Evolutionary conservation across 2,329 filamentous ascomycete genomes (phyloP), one percentile per base, ranked within the genome.

Genomic region (Xylariaceae sp.): DNA sequence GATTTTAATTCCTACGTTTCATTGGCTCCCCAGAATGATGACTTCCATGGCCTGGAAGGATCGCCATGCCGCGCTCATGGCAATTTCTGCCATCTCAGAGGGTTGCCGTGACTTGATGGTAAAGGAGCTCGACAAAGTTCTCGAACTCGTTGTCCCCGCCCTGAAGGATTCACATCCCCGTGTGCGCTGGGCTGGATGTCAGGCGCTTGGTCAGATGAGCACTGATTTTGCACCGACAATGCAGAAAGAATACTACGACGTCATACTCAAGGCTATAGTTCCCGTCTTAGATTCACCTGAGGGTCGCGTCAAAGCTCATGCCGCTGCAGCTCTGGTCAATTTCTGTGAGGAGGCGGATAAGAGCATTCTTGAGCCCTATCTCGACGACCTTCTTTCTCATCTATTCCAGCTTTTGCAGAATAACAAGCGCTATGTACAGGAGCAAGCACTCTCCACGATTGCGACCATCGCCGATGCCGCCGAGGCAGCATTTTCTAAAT

Each of bases 331-430:
- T 5, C 80, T 99, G 12, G 94, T 99, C 67, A 99, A 99, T 75
- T 99, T 99, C 72, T 99, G 94, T 71, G 94, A 99, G 70, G 94
- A 97, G 73, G 92, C 94, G 0, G 92, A 99, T 71, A 96, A 95
- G 74, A 82, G 82, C 51, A 87, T 90, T 18, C 79, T 99, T 15
- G 92, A 96, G 70, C 92, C 94, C 12, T 97, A 97, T 68, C 84
- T 99, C 9, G 92, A 95, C 67, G 83, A 91, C 60, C 80, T 99
- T 5, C 77, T 99, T 21, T 87, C 83, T 36, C 88, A 92, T 60
- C 80, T 99, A 12, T 89, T 96, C 72, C 85, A 88, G 65, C 82
- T 99, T 16, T 79, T 99, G 43, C 89, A 92, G 66, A 96, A 89
- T 68, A 86, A 89, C 52, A 96, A 97, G 77, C 86, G 92, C 56